Evolutionary conservation across 192 early-diverging fungal genomes (phyloP).

Genomic region (Umbelopsis vinacea): DNA sequence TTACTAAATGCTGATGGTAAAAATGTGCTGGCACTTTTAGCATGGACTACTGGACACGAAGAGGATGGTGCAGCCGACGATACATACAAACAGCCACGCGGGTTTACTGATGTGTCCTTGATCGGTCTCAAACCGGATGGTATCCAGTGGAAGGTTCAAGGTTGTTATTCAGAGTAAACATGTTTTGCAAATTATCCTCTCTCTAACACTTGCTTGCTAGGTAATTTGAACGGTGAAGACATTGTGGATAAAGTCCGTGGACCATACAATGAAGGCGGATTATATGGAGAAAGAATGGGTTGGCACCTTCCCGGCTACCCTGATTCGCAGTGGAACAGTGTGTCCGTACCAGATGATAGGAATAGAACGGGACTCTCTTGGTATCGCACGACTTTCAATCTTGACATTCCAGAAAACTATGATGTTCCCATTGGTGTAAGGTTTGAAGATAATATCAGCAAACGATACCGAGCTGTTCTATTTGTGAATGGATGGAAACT

Average conservation of each 20-base stretch:
- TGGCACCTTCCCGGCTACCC: slow-evolving; percentile 25
- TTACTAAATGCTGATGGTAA: neutral
- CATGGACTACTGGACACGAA: slow-evolving; percentile 12
- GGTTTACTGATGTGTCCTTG: too few species aligned
- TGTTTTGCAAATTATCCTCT: too few species aligned
- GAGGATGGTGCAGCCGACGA: neutral
- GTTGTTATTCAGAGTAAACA: too few species aligned
- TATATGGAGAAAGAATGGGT: slow-evolving; percentile 22
- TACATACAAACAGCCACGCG: neutral
- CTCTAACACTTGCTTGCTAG: neutral
- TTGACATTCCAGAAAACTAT: slow-evolving; percentile 1
- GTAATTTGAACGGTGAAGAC: slow-evolving; percentile 23
- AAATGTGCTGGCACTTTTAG: slow-evolving; percentile 1
- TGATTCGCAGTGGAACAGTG: neutral
- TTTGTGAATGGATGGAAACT: slow-evolving; percentile 27
- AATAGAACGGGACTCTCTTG: slow-evolving; percentile 8
- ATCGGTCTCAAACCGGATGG: too few species aligned
- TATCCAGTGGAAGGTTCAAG: too few species aligned
- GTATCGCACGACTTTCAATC: slow-evolving; percentile 23
- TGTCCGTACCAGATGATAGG: neutral
- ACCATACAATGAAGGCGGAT: slow-evolving; percentile 23
- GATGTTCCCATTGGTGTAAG: slow-evolving; percentile 17
- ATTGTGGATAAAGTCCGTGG: slow-evolving; percentile 19
- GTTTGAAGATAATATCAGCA: neutral
- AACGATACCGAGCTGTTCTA: neutral